Evolutionary conservation across 345 rosid species (phyloP).

Genomic region (Syzygium jambos): DNA sequence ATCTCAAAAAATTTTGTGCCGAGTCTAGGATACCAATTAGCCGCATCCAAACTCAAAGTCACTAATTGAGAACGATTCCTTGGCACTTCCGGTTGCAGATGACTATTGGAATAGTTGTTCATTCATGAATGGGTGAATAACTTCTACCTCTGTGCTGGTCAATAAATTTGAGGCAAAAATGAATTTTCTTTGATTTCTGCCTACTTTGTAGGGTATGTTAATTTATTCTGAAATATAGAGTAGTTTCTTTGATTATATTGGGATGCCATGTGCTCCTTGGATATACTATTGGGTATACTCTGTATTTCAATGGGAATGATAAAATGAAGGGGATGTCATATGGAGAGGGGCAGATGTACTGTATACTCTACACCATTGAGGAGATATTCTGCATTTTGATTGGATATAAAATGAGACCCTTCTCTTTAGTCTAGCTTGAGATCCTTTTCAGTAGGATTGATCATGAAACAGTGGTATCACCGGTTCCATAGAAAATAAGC

Average conservation of each 20-base stretch:
- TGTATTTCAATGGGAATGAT: too few relatives aligned
- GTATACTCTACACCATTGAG: neutral
- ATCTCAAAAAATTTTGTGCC: neutral
- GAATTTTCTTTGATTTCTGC: neutral
- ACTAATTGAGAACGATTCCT: neutral
- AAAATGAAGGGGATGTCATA: too few relatives aligned
- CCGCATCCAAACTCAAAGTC: neutral
- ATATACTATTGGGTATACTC: too few relatives aligned
- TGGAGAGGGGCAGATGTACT: too few relatives aligned
- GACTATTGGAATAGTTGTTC: neutral
- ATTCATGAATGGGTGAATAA: neutral
- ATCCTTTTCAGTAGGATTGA: neutral
- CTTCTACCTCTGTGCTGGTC: neutral
- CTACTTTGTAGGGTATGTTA: neutral
- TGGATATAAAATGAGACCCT: neutral
- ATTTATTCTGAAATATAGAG: neutral
- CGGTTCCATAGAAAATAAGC: neutral
- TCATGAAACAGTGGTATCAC: neutral
- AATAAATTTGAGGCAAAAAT: neutral
- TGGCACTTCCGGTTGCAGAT: neutral
- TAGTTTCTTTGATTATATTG: neutral
- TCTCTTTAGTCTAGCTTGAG: neutral
- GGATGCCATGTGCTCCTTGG: too few relatives aligned
- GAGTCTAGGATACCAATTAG: neutral
- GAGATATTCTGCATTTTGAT: neutral